Evolutionary conservation across 1,284 basidiomycete genomes (phyloP).

Genomic region (Mycena citricolor): DNA sequence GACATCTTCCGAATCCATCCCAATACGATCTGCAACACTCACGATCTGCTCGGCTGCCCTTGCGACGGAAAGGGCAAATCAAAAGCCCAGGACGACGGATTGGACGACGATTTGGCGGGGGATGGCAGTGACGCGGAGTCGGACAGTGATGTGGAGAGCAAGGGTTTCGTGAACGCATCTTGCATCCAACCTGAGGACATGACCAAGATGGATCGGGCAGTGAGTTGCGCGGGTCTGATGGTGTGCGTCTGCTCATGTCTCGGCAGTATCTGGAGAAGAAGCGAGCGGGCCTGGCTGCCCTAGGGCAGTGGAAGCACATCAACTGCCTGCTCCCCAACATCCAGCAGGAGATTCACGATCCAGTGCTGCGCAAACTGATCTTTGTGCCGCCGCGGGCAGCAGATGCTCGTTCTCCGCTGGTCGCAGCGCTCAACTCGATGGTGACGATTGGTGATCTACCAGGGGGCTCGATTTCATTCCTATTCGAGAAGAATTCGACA

Average conservation of each 20-base stretch:
- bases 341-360: conserved; percentile 56
- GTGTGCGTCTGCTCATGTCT: conserved; percentile 8
- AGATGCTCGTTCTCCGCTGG: conserved; percentile 34
- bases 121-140: conserved; percentile 30
- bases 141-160: conserved; percentile 31
- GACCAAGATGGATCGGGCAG: conserved; percentile 54
- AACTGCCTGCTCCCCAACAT: conserved; percentile 57
- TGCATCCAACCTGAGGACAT: conserved; percentile 54
- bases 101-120: conserved; percentile 24
- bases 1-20: conserved; percentile 90
- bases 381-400: conserved; percentile 32
- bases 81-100: conserved; percentile 24
- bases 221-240: conserved; percentile 32
- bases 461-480: conserved; percentile 67
- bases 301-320: conserved; percentile 90
- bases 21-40: conserved; percentile 86
- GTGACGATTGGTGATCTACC: conserved; percentile 43
- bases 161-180: conserved; percentile 73
- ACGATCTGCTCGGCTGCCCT: conserved; percentile 79
- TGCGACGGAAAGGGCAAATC: conserved; percentile 45
- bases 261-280: conserved; percentile 69
- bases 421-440: conserved; percentile 34
- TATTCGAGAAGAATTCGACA: conserved; percentile 60
- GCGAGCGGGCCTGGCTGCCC: conserved; percentile 74
- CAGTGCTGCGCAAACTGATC: conserved; percentile 57